These are phyloP conservation scores for Lentinula aciculospora DNA, from an alignment of 768 basidiomycete genomes.

Conservation along the genomic window DNA sequence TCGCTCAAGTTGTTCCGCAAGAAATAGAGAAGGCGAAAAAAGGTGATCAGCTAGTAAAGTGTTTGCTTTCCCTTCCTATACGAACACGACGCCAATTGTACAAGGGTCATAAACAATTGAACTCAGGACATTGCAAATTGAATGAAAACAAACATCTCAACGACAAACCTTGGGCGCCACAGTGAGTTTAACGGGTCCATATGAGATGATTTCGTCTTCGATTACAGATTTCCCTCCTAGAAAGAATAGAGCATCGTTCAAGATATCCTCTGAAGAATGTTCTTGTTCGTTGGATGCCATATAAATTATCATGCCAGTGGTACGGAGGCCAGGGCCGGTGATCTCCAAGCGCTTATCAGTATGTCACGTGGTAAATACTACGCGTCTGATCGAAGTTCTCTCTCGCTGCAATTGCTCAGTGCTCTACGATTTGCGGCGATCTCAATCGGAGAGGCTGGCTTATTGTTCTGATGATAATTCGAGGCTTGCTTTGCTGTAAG, in stretches of 20 bases:
- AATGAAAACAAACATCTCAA: not conserved
- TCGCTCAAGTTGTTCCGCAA: constrained; percentile 62
- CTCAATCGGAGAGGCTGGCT: not conserved
- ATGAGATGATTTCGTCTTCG: constrained; percentile 40
- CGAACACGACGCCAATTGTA: not conserved
- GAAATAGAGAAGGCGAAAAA: constrained; percentile 62
- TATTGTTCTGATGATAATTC: not conserved
- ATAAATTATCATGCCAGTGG: no score
- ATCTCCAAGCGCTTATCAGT: not conserved
- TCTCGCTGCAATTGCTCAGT: not conserved
- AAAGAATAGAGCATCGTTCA: constrained; percentile 46
- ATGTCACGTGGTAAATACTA: not conserved
- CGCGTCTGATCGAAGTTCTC: not conserved
- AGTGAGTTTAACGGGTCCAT: constrained; percentile 49
- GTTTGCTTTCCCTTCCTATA: constrained; percentile 42
- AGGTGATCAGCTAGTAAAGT: constrained; percentile 69
- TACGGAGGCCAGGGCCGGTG: not conserved
- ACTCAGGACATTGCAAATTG: not conserved
- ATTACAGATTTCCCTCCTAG: constrained; percentile 38
- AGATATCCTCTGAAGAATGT: constrained; percentile 36
- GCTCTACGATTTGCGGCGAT: not conserved
- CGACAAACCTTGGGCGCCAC: constrained; percentile 52
- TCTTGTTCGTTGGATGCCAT: not conserved
- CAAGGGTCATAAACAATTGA: not conserved
- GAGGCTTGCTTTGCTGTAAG: not conserved